Conservation (phyloP, 257 asterid species). For the Salvia rosmarinus region DNA sequence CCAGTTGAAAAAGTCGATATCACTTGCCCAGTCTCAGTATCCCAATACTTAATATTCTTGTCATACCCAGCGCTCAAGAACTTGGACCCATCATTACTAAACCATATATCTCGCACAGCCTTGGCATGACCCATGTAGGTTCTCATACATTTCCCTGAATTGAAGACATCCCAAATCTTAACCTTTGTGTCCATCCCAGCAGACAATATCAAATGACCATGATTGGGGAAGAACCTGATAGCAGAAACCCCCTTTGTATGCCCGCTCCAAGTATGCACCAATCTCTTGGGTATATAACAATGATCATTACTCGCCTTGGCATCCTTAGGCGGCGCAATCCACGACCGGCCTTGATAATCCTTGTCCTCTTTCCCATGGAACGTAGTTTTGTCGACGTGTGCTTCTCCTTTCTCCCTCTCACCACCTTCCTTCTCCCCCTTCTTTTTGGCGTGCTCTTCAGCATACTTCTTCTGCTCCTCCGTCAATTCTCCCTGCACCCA, state of each 20-base stretch:
- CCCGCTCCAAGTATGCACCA: constrained; percentile 98
- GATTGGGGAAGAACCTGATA: constrained; percentile 89
- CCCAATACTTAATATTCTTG: constrained; percentile 98
- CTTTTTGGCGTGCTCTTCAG: constrained; percentile 96
- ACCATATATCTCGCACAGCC: constrained; percentile 94
- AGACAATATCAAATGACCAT: constrained; percentile 89
- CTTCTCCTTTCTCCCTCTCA: constrained; percentile 64
- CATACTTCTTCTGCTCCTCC: constrained; percentile 97
- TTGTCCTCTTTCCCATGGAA: constrained; percentile 95
- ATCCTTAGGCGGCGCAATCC: constrained; percentile 96
- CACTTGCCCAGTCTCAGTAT: constrained; percentile 97
- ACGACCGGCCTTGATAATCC: constrained; percentile 98
- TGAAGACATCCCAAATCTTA: constrained; percentile 95
- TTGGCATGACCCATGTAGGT: constrained; percentile 96
- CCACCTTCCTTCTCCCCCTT: constrained; percentile 84
- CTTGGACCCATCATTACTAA: constrained; percentile 86
- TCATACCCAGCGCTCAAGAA: constrained; percentile 95
- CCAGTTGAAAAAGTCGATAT: constrained; percentile 91
- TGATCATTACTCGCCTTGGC: constrained; percentile 94
- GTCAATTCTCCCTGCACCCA: constrained; percentile 76
- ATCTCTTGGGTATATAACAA: constrained; percentile 92
- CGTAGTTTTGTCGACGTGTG: constrained; percentile 67
- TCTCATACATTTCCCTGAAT: constrained; percentile 92
- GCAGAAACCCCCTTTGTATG: constrained; percentile 98
- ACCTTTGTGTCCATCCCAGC: constrained; percentile 98